phyloP scores from a whole-genome alignment of 495 filamentous ascomycete genomes.

The Penicillium bovifimosum region DNA sequence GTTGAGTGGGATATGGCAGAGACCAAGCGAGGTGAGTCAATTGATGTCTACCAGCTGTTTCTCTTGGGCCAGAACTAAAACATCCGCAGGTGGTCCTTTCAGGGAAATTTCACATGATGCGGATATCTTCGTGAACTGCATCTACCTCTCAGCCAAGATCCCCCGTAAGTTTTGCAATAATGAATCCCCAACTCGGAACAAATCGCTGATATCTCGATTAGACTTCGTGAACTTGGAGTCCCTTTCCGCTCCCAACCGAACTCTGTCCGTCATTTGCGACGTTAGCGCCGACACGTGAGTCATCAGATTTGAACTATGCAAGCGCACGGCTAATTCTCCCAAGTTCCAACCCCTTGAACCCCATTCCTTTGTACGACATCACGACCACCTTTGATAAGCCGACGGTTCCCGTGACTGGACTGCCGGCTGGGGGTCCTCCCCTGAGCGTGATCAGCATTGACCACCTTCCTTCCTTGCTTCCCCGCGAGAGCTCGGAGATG shows the following conservation, averaged over 20 bases:
- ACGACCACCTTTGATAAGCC: conserved; percentile 79
- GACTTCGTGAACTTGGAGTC: conserved; percentile 67
- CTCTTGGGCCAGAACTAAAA: background rate
- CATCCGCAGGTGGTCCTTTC: conserved; percentile 65
- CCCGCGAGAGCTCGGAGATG: conserved; percentile 80
- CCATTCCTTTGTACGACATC: conserved; percentile 78
- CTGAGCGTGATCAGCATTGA: conserved; percentile 83
- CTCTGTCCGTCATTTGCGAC: conserved; percentile 82
- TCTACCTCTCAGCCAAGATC: conserved; percentile 69
- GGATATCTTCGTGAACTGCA: conserved; percentile 85
- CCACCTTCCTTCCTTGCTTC: conserved; percentile 81
- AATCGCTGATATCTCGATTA: background rate
- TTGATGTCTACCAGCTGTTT: background rate
- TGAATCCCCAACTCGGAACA: background rate
- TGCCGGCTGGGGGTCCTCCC: conserved; percentile 49
- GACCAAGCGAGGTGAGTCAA: conserved; percentile 49
- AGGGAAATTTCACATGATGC: conserved; percentile 68
- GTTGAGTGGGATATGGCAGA: conserved; percentile 91
- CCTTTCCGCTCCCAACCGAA: conserved; percentile 61
- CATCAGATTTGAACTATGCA: background rate
- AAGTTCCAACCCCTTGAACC: conserved; percentile 66
- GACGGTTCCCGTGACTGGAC: conserved; percentile 63
- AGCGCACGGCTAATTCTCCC: background rate
- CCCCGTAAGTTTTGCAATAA: conserved; percentile 30
- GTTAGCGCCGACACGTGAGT: conserved; percentile 64